Percentiles rank a stretch among this genome's conserved stretches.
Conservation (phyloP, 1,284 basidiomycete species). For the Tetrapyrgos nigripes region DNA sequence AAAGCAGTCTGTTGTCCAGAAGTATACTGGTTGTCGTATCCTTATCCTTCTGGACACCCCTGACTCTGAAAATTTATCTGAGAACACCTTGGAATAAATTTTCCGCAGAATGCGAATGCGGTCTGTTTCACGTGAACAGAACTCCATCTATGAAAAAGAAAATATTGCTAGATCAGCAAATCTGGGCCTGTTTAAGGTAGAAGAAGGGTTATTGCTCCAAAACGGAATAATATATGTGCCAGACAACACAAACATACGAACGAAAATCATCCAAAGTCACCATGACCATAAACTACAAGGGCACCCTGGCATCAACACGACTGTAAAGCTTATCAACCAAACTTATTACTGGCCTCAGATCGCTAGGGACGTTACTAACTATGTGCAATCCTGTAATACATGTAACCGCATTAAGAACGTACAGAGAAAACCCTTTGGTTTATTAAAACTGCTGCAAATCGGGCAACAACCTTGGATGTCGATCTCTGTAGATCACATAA, state of each 20-base stretch:
- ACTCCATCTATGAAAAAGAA: too few relatives aligned
- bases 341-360: constrained; percentile 30
- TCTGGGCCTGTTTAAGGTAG: too few relatives aligned
- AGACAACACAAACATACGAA: not conserved
- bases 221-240: not conserved
- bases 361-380: constrained; percentile 17
- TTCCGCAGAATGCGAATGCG: too few relatives aligned
- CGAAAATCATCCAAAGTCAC: constrained; percentile 7
- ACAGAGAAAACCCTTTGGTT: not conserved
- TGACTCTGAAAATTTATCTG: too few relatives aligned
- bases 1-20: too few relatives aligned
- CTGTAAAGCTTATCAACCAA: constrained; percentile 21
- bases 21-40: too few relatives aligned
- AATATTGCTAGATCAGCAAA: too few relatives aligned
- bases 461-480: not conserved
- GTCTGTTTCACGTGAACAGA: too few relatives aligned
- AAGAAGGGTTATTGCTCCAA: too few relatives aligned
- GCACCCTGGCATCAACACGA: constrained; percentile 40
- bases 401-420: not conserved
- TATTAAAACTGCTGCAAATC: constrained; percentile 1
- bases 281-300: constrained; percentile 24
- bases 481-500: constrained; percentile 20
- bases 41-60: too few relatives aligned
- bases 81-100: too few relatives aligned
- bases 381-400: constrained; percentile 8